Conservation (phyloP, 2,329 filamentous ascomycete species). For the Cercospora sp. region DNA sequence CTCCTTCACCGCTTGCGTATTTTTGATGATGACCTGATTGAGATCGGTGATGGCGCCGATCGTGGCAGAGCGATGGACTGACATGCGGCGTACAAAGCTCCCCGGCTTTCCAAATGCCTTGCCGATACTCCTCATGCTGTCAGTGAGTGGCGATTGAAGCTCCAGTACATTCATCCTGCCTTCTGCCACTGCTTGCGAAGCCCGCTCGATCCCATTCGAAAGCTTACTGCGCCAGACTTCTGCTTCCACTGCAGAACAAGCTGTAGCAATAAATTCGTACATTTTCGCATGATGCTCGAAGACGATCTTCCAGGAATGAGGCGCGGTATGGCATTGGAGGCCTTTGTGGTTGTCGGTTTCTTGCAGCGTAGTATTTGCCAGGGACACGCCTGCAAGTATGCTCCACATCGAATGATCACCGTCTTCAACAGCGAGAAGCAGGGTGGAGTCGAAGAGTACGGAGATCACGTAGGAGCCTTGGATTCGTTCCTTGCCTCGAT, state of each 20-base stretch:
- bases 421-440: slow-evolving; percentile 71
- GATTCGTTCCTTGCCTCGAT: slow-evolving; percentile 68
- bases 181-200: slow-evolving; percentile 54
- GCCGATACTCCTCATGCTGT: slow-evolving; percentile 73
- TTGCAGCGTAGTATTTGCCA: slow-evolving; percentile 67
- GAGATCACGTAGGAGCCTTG: slow-evolving; percentile 82
- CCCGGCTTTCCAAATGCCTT: slow-evolving; percentile 73
- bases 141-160: slow-evolving; percentile 63
- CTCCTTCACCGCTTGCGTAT: slow-evolving; percentile 71
- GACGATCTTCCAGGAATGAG: slow-evolving; percentile 87
- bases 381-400: slow-evolving; percentile 71
- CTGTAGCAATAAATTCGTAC: slow-evolving; percentile 84
- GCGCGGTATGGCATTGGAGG: slow-evolving; percentile 80
- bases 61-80: slow-evolving; percentile 76
- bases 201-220: slow-evolving; percentile 51
- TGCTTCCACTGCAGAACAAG: slow-evolving; percentile 79
- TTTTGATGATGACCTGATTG: slow-evolving; percentile 81
- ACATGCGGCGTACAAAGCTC: slow-evolving; percentile 65
- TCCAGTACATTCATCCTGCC: slow-evolving; percentile 50
- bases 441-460: slow-evolving; percentile 75
- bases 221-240: slow-evolving; percentile 75
- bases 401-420: slow-evolving; percentile 68
- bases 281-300: slow-evolving; percentile 76
- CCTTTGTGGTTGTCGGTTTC: slow-evolving; percentile 75
- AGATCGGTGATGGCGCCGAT: slow-evolving; percentile 67